Evolutionary conservation across 2,329 filamentous ascomycete genomes (phyloP), one percentile per base, ranked within the genome.

Genomic region (Colletotrichum melonis): DNA sequence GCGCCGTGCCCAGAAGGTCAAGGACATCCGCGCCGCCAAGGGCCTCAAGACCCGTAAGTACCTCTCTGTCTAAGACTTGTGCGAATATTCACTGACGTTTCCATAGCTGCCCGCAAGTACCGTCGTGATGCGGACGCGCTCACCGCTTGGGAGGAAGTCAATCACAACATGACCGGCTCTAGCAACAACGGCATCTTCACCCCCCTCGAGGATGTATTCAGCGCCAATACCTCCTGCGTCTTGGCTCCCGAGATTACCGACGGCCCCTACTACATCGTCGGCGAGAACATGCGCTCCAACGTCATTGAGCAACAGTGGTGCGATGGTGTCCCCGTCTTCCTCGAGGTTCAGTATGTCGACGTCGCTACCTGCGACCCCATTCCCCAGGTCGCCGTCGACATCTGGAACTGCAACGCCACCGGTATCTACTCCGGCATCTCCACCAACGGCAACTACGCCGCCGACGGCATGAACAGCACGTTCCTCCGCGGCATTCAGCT

Each of bases 221-320:
- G 65, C 66, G 70, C 65, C 54, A 73, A 69, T 42, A 73, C 58
- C 19, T 63, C 57, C 22, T 73, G 70, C 30, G 59, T 73, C 0
- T 54, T 73, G 19, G 58, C 65, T 9, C 70, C 70, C 8, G 70
- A 73, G 60, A 60, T 73, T n/a, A 73, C 70, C 24, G 70, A 56
- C 38, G 70, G 70, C 8, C 66, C 70, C 4, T 69, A 84, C 46
- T 82, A 83, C 74, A 81, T 87, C 28, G 78, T 81, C n/a, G 86
- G 85, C 59, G 85, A 88, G 78, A 80, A 83, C 69, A 77, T 88
- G 69, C 83, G 86, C 56, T 78, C 81, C 54, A 82, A 88, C 73
- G 81, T 88, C 73, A 83, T 82, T 69, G 86, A 88, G 68, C 66
- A 77, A 4, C 74, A 84, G 74, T 80, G 54, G 55, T 77, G 75